Conservation (phyloP, 225 moss, liverwort and hornwort genomes). For the Anthoceros angustus region DNA sequence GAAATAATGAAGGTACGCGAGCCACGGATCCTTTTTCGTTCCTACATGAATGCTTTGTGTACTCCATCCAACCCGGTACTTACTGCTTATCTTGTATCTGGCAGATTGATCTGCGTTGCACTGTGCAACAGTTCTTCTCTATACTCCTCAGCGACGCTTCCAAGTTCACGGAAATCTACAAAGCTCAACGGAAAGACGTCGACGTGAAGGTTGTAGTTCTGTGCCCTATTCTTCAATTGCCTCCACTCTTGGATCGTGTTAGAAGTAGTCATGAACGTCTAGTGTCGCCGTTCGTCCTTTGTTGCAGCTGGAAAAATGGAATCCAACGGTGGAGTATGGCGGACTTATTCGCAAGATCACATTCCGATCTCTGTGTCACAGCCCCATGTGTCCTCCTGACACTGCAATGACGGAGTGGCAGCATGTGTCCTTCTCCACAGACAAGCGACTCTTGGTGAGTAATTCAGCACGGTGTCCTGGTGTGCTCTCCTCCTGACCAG, state of each 20-base stretch:
- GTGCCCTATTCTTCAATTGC: neutral
- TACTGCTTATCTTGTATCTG: constrained; percentile 6
- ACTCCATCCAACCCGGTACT: neutral
- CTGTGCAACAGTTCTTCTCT: constrained; percentile 44
- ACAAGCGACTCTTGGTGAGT: constrained; percentile 52
- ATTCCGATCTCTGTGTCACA: constrained; percentile 53
- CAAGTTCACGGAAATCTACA: constrained; percentile 42
- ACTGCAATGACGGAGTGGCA: constrained; percentile 86
- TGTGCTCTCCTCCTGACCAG: neutral
- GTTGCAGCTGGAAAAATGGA: constrained; percentile 52
- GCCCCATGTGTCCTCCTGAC: constrained; percentile 94
- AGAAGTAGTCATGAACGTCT: neutral
- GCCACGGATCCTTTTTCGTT: neutral
- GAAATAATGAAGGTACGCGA: constrained; percentile 38
- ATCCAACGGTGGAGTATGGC: constrained; percentile 44
- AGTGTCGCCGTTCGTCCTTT: neutral
- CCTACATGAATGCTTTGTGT: neutral
- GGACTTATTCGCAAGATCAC: constrained; percentile 58
- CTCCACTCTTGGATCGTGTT: no score
- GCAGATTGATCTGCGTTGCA: constrained; percentile 59
- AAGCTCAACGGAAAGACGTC: constrained; percentile 46
- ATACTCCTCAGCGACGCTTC: constrained; percentile 38
- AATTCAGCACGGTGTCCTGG: neutral
- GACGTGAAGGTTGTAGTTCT: constrained; percentile 28
- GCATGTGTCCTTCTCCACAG: constrained; percentile 40